A percentile compares a stretch with the other conserved stretches of the same genome.
phyloP scores from a whole-genome alignment of 441 rosid genomes.

The Adansonia grandidieri region DNA sequence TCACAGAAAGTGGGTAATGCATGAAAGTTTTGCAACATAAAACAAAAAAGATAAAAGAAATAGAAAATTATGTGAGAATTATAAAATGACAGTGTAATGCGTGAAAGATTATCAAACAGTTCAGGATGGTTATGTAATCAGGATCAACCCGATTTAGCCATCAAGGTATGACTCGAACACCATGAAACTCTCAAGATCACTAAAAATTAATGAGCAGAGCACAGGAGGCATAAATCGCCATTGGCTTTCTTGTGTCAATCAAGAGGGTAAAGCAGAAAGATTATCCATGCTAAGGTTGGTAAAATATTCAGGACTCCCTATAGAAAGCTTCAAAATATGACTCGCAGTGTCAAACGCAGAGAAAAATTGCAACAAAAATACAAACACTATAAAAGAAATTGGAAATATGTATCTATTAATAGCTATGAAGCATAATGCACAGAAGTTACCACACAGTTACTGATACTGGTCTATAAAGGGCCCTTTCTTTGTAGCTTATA shows the following conservation, averaged over 20 bases:
- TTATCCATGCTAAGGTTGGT: not conserved
- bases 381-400: not conserved
- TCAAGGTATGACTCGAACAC: not conserved
- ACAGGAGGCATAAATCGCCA: not conserved
- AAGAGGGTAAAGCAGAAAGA: not conserved
- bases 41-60: not conserved
- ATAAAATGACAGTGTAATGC: not conserved
- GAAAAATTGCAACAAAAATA: not conserved
- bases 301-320: not conserved
- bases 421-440: not conserved
- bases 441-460: not conserved
- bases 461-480: not conserved
- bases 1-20: not conserved
- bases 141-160: not conserved
- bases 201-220: not conserved
- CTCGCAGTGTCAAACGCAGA: not conserved
- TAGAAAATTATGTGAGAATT: not conserved
- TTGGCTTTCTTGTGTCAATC: not conserved
- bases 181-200: constrained; percentile 3
- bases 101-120: not conserved
- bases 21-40: not conserved
- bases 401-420: not conserved
- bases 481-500: not conserved
- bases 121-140: not conserved
- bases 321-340: not conserved